Conservation (phyloP, 768 basidiomycete genomes). For the Galerina marginata region DNA sequence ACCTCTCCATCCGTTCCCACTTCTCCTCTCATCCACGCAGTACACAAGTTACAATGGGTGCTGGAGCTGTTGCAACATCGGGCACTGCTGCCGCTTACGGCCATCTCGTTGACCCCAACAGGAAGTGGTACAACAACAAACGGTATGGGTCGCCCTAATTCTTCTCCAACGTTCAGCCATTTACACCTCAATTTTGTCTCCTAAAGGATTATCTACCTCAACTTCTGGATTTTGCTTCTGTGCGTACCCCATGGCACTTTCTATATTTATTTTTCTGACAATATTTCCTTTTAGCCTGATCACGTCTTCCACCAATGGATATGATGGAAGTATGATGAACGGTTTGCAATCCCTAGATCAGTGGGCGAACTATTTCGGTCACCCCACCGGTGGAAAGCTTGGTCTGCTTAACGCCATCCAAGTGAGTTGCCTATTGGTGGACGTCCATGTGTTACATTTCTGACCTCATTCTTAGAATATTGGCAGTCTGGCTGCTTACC, state of each 20-base stretch:
- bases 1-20: slow-evolving; percentile 37
- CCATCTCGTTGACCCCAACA: slow-evolving; percentile 65
- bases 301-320: slow-evolving; percentile 78
- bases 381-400: slow-evolving; percentile 60
- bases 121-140: slow-evolving; percentile 81
- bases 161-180: neutral
- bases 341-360: slow-evolving; percentile 71
- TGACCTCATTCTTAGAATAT: slow-evolving; percentile 58
- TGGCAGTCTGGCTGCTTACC: slow-evolving; percentile 69
- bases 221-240: slow-evolving; percentile 75
- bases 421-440: slow-evolving; percentile 39
- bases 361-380: slow-evolving; percentile 67
- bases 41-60: slow-evolving; percentile 52
- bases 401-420: slow-evolving; percentile 80
- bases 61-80: slow-evolving; percentile 47
- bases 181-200: neutral
- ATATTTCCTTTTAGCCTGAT: slow-evolving; percentile 52
- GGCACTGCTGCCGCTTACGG: slow-evolving; percentile 43
- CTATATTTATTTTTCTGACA: neutral
- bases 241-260: slow-evolving; percentile 32
- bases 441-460: neutral
- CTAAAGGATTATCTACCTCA: slow-evolving; percentile 53
- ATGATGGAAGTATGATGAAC: slow-evolving; percentile 83
- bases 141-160: slow-evolving; percentile 45
- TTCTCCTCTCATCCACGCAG: slow-evolving; percentile 25